These are phyloP conservation scores for Huiozyma sinensis DNA, from an alignment of 805 yeast species.

Conservation along the genomic window DNA sequence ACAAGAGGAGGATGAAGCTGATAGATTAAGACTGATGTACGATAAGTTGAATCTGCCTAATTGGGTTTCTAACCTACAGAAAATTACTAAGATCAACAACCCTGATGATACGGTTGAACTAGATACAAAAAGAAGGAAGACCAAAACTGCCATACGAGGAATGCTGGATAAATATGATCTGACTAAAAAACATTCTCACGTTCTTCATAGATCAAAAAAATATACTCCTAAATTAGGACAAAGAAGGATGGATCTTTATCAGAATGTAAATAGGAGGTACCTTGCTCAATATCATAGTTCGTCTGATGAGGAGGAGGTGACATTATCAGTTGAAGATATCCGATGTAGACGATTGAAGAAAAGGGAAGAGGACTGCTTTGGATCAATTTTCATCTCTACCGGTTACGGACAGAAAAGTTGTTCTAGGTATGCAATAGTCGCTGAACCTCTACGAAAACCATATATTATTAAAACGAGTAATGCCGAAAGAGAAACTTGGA, in stretches of 20 bases:
- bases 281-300: slow-evolving; percentile 20
- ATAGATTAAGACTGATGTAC: slow-evolving; percentile 32
- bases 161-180: slow-evolving; percentile 24
- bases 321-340: slow-evolving; percentile 8
- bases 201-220: no score
- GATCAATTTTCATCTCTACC: slow-evolving; percentile 18
- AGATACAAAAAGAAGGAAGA: slow-evolving; percentile 38
- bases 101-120: slow-evolving; percentile 40
- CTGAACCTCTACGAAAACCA: slow-evolving; percentile 24
- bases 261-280: slow-evolving; percentile 14
- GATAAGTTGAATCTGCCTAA: slow-evolving; percentile 36
- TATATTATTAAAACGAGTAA: slow-evolving; percentile 15
- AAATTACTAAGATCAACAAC: slow-evolving; percentile 42
- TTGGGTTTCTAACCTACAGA: slow-evolving; percentile 38
- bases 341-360: slow-evolving; percentile 2
- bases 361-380: slow-evolving; percentile 11
- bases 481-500: slow-evolving; percentile 16
- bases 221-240: no score
- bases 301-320: slow-evolving; percentile 20
- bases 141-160: slow-evolving; percentile 36
- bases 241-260: slow-evolving; percentile 7
- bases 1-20: slow-evolving; percentile 45
- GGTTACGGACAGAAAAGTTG: background rate
- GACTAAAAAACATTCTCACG: slow-evolving; percentile 12
- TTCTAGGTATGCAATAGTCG: slow-evolving; percentile 17